These are phyloP conservation scores for Colletotrichum viniferum DNA, from an alignment of 2,329 filamentous ascomycete genomes.

Conservation along the genomic window DNA sequence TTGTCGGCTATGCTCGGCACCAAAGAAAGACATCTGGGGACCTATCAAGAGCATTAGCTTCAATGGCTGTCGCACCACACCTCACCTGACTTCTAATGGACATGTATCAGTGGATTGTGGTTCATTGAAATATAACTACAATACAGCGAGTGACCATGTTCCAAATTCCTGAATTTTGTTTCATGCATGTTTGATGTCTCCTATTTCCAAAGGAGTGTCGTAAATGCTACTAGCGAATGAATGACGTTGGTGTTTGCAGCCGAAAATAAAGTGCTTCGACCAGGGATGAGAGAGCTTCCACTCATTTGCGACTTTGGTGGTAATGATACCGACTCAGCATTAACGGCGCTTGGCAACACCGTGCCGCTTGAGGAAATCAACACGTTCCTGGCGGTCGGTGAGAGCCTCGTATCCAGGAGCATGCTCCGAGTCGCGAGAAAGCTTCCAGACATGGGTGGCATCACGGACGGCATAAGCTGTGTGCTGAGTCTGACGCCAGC, in stretches of 20 bases:
- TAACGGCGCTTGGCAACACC: not conserved
- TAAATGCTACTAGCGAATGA: not conserved
- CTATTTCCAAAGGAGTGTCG: not conserved
- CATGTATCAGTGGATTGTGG: not conserved
- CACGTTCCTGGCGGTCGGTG: not conserved
- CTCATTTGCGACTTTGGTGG: not conserved
- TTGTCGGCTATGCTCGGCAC: too few relatives aligned
- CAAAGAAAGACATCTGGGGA: too few relatives aligned
- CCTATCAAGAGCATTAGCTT: too few relatives aligned
- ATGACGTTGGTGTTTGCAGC: not conserved
- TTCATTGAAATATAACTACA: not conserved
- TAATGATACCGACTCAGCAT: not conserved
- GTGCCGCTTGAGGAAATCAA: not conserved
- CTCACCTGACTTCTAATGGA: not conserved
- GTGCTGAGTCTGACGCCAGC: not conserved
- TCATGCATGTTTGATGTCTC: accelerated
- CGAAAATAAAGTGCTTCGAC: not conserved
- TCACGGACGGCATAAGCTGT: not conserved
- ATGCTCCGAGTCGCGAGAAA: not conserved
- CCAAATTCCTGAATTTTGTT: not conserved
- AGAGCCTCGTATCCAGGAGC: not conserved
- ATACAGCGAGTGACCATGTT: not conserved
- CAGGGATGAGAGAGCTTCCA: not conserved
- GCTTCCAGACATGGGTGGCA: not conserved
- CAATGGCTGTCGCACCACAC: not conserved